Percentiles rank a stretch among this genome's conserved stretches.
phyloP scores from a whole-genome alignment of 192 early-diverging fungal genomes.

The Phlyctochytrium bullatum region DNA sequence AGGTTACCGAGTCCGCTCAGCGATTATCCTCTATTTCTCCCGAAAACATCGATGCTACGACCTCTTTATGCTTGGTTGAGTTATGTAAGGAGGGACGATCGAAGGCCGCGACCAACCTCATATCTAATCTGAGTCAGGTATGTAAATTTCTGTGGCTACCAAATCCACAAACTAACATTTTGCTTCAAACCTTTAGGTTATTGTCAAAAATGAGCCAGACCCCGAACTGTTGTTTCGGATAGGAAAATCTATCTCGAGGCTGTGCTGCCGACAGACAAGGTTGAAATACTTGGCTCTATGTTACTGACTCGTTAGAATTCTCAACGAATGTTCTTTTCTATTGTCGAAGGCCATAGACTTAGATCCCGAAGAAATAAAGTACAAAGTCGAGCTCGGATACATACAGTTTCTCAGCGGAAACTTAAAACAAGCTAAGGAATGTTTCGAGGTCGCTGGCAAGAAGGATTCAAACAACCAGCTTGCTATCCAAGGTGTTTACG shows the following conservation, averaged over 20 bases:
- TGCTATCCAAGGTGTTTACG: slow-evolving; percentile 28
- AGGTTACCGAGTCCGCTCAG: slow-evolving; percentile 45
- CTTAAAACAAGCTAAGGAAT: slow-evolving; percentile 15
- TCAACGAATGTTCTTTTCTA: slow-evolving; percentile 34
- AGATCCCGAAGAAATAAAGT: slow-evolving; percentile 28
- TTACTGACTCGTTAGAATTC: slow-evolving; percentile 26
- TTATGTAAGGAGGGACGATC: slow-evolving; percentile 39
- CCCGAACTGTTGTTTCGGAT: slow-evolving; percentile 26
- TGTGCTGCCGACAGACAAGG: slow-evolving; percentile 28
- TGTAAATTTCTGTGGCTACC: slow-evolving; percentile 2
- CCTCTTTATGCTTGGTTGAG: slow-evolving; percentile 34
- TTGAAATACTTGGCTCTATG: neutral
- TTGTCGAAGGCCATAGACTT: slow-evolving; percentile 32
- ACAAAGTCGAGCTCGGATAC: slow-evolving; percentile 42
- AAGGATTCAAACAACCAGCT: slow-evolving; percentile 34
- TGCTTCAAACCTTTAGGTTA: slow-evolving; percentile 13
- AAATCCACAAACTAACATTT: too few species aligned
- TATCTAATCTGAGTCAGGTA: slow-evolving; percentile 28
- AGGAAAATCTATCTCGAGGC: slow-evolving; percentile 35
- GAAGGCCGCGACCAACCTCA: slow-evolving; percentile 30
- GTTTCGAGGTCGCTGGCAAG: slow-evolving; percentile 21
- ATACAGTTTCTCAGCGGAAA: slow-evolving; percentile 30
- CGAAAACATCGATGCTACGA: slow-evolving; percentile 45
- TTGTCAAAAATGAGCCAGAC: slow-evolving; percentile 41
- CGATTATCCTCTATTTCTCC: slow-evolving; percentile 26